Evolutionary conservation across 371 early-diverging fungal species (phyloP), one percentile per base, ranked within the genome.

Genomic region (Mucor saturninus): DNA sequence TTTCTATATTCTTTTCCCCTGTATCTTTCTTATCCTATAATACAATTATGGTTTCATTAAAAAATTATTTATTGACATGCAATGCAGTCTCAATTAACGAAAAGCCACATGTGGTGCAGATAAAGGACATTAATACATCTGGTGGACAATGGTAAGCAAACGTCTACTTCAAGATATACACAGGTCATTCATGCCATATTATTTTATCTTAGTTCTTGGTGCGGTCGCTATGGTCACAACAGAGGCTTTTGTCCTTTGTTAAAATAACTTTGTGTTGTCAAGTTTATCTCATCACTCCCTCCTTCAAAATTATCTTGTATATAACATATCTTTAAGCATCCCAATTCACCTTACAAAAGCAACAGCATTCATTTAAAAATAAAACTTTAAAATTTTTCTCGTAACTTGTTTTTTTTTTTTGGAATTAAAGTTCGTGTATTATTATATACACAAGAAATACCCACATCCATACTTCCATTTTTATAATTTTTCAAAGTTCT

Each of bases 81-180:
- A 46, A 46, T 21, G 46, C 30, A 28, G 26, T 21, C 28, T 50
- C 50, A 11, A 29, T 11, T 7, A 4, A 46, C n/a, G 21, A 46
- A 46, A 46, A 21, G 6, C 26, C 15, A 46, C 21, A 21, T 21
- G 46, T 21, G 46, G 42, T 42, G n/a, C 21, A 15, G 8, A 39
- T 64, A 8, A 43, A 51, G 30, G 58, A 51, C 13, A 57, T 64
- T 14, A 54, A 64, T 37, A 64, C 59, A 31, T 52, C 59, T 14
- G 67, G 67, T 14, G 67, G 67, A 9, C 67, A 67, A 67, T 67
- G 67, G 67, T 67, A 67, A 40, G 21, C 5, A 31, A 54, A 13
- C 28, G 21, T 31, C 43, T n/a, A 59, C 9, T 13, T 29, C 15
- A 43, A 15, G n/a, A n/a, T 56, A 26, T 21, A 3, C 4, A 42